Evolutionary conservation across 805 yeast genomes (phyloP), one percentile per base, ranked within the genome.

Genomic region (Pichia pseudocactophila): DNA sequence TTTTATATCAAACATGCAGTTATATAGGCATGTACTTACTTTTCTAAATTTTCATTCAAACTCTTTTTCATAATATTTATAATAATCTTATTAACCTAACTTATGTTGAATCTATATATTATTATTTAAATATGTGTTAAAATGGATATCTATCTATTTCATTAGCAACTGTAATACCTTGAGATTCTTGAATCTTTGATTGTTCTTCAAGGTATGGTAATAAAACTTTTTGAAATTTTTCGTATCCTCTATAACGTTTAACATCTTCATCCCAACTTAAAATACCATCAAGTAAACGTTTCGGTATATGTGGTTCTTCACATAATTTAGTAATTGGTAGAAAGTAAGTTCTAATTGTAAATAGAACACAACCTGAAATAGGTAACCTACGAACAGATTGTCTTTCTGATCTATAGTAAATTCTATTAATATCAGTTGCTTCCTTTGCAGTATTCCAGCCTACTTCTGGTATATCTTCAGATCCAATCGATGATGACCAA

Each of bases 401-500:
- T 57, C 86, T 64, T 55, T 80, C 86, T 22, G 80, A 73, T 49
- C 86, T 68, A 58, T 70, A 78, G 57, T 70, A 74, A 27, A 80
- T 55, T 45, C 69, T 68, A 15, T 60, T 62, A 8, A 75, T 58
- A 26, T 65, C 68, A 1, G 56, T 57, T 2, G 83, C 83, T 12
- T 64, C 58, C 12, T 58, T 51, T 6, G 84, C 82, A 1, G 84
- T 74, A 52, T 75, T 69, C 85, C 86, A 79, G 18, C 83, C 83
- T 33, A 78, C 76, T 8, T 57, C 62, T 8, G 66, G 70, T 11
- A 58, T 55, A 39, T 61, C 61, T 52, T 80, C 85, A 46, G 70
- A 64, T 8, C 86, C 86, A 51, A 80, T 78, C 0, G 82, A 73
- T 6, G 56, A 42, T 1, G 84, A 78, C 86, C 86, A 79, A 22